phyloP scores from a whole-genome alignment of 495 filamentous ascomycete genomes.

The Neohortaea acidophila region DNA sequence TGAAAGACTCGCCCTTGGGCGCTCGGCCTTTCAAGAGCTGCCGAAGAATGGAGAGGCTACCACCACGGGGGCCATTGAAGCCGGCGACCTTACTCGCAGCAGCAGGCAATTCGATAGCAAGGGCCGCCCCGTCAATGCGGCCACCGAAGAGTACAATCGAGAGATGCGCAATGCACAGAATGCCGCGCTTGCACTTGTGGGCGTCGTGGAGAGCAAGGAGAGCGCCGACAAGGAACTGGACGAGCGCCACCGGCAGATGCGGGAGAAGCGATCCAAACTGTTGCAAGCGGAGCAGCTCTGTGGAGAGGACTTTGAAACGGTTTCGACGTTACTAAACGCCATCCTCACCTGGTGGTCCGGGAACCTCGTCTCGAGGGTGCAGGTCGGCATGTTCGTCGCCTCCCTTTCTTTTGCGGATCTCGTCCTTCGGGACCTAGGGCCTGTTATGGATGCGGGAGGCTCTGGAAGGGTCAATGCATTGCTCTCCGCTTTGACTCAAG shows the following conservation, averaged over 20 bases:
- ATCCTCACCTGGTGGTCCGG: background rate
- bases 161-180: slow-evolving; percentile 24
- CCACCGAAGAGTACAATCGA: slow-evolving; percentile 16
- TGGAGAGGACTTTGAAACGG: background rate
- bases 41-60: no score
- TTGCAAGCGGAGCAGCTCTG: slow-evolving; percentile 9
- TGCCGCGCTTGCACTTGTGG: slow-evolving; percentile 23
- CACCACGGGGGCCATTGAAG: no score
- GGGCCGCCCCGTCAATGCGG: slow-evolving; percentile 25
- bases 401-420: background rate
- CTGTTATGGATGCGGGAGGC: background rate
- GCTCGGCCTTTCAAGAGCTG: slow-evolving; percentile 11
- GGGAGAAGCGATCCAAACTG: slow-evolving; percentile 7
- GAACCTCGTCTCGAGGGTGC: background rate
- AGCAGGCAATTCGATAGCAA: slow-evolving; percentile 25
- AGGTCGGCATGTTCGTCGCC: slow-evolving; percentile 3
- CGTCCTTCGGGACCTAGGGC: background rate
- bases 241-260: slow-evolving; percentile 1
- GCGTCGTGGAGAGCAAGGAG: slow-evolving; percentile 21
- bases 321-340: background rate
- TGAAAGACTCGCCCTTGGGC: slow-evolving; percentile 12
- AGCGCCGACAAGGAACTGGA: background rate
- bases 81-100: slow-evolving; percentile 6
- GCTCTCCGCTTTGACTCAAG: background rate
- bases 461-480: background rate